A percentile compares a stretch with the other conserved stretches of the same genome.
Conservation (phyloP, 2,329 filamentous ascomycete genomes). For the Dryadomyces quercivorus region DNA sequence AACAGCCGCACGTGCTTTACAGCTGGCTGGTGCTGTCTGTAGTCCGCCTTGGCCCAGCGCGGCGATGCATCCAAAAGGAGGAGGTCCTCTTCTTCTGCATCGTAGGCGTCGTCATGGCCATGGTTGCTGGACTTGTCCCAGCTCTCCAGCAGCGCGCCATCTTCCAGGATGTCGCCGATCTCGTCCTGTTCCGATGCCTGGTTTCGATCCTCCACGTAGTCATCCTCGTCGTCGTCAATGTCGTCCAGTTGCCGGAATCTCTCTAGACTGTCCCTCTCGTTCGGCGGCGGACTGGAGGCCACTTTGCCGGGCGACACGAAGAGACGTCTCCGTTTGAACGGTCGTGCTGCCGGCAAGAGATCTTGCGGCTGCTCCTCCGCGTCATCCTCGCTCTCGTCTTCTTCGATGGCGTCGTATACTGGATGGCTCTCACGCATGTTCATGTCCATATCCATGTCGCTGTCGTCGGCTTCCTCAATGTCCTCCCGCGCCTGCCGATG, state of each 20-base stretch:
- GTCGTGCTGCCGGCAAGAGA: conserved; percentile 1
- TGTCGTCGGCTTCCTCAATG: conserved; percentile 6
- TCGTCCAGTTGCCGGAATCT: background rate
- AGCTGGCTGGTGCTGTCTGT: background rate
- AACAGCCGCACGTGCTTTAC: conserved; percentile 4
- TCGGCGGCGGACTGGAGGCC: conserved; percentile 1
- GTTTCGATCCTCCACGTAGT: background rate
- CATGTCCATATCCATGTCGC: background rate
- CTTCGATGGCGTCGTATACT: too few species aligned
- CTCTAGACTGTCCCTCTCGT: background rate
- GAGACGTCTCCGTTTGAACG: conserved; percentile 8
- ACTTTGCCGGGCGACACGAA: conserved; percentile 2
- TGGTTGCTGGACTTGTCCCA: background rate
- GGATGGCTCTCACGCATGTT: too few species aligned
- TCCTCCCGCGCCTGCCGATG: conserved; percentile 1
- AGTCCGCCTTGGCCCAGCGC: background rate
- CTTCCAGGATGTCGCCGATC: conserved; percentile 2
- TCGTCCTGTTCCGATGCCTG: conserved; percentile 2
- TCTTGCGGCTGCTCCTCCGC: background rate
- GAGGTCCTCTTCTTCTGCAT: background rate
- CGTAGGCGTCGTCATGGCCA: background rate
- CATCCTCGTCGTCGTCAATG: conserved; percentile 1
- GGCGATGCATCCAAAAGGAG: background rate
- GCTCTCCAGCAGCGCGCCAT: conserved; percentile 5
- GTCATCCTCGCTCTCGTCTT: background rate